Percentiles rank a stretch among this genome's conserved stretches.
These are phyloP conservation scores for Chrysoporthe puriensis DNA, from an alignment of 2,329 filamentous ascomycete genomes.

Conservation along the genomic window DNA sequence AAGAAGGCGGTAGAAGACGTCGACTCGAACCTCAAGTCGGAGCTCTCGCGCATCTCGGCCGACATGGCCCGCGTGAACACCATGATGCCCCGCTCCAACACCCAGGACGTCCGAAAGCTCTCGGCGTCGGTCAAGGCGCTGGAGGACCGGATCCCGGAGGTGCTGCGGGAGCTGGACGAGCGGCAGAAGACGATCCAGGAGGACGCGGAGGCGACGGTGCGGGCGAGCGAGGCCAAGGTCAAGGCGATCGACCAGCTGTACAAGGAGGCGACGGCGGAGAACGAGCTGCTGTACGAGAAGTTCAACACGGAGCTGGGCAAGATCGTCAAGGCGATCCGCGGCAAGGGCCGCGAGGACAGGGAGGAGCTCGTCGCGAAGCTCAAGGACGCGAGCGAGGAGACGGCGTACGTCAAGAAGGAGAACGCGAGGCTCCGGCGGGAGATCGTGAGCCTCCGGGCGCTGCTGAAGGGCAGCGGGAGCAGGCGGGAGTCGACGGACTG, in stretches of 20 bases:
- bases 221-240: conserved; percentile 76
- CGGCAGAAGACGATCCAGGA: conserved; percentile 67
- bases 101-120: conserved; percentile 53
- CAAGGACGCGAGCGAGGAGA: conserved; percentile 77
- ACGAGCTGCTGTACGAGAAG: conserved; percentile 86
- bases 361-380: conserved; percentile 75
- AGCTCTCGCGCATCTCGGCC: conserved; percentile 78
- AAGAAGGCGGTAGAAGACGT: conserved; percentile 73
- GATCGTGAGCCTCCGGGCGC: conserved; percentile 69
- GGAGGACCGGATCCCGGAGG: conserved; percentile 66
- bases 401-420: conserved; percentile 78
- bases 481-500: conserved; percentile 17
- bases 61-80: conserved; percentile 69
- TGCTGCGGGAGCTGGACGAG: conserved; percentile 62
- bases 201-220: conserved; percentile 73
- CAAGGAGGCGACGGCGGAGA: conserved; percentile 85
- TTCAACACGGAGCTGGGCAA: conserved; percentile 91
- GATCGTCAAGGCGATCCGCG: conserved; percentile 75
- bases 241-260: conserved; percentile 87
- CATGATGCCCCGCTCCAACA: conserved; percentile 40
- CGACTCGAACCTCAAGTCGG: conserved; percentile 71
- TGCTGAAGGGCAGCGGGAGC: conserved; percentile 47
- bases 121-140: conserved; percentile 65
- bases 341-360: conserved; percentile 74
- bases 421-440: conserved; percentile 83